Conservation (phyloP, 2,329 filamentous ascomycete species). For the Purpureocillium lavendulum region DNA sequence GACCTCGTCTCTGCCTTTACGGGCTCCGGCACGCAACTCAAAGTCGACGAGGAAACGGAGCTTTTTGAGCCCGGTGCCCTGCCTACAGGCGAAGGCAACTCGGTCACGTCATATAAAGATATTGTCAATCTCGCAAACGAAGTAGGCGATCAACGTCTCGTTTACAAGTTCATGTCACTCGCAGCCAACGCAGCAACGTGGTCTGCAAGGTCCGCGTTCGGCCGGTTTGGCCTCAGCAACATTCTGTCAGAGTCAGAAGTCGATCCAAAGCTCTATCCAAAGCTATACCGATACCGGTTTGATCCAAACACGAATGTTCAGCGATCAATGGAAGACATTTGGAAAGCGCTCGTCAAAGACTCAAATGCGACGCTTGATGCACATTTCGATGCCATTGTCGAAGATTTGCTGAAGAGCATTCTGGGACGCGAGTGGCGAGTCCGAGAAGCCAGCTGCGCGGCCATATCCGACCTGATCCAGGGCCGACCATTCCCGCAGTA, state of each 20-base stretch:
- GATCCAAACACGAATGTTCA: slow-evolving; percentile 92
- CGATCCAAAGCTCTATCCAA: slow-evolving; percentile 91
- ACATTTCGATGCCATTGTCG: slow-evolving; percentile 83
- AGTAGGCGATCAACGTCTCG: slow-evolving; percentile 89
- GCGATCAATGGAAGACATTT: slow-evolving; percentile 94
- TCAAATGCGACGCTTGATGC: slow-evolving; percentile 65
- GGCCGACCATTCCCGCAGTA: slow-evolving; percentile 71
- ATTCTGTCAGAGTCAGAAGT: slow-evolving; percentile 82
- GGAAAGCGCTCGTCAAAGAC: slow-evolving; percentile 92
- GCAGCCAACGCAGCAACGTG: slow-evolving; percentile 94
- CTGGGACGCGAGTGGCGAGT: slow-evolving; percentile 89
- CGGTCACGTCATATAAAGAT: slow-evolving; percentile 93
- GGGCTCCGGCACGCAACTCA: slow-evolving; percentile 63
- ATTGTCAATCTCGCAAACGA: slow-evolving; percentile 94
- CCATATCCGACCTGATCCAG: slow-evolving; percentile 80
- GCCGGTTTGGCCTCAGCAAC: slow-evolving; percentile 83
- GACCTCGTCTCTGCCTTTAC: slow-evolving; percentile 88
- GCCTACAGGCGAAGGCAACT: slow-evolving; percentile 81
- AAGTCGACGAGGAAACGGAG: slow-evolving; percentile 84
- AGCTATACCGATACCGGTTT: slow-evolving; percentile 88
- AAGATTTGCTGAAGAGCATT: slow-evolving; percentile 78
- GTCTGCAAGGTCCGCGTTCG: slow-evolving; percentile 95
- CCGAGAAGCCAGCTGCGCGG: slow-evolving; percentile 84
- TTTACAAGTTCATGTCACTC: slow-evolving; percentile 97
- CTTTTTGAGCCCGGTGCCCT: slow-evolving; percentile 86